Conservation (phyloP, 2,329 filamentous ascomycete genomes). For the Corinectria fuckeliana region DNA sequence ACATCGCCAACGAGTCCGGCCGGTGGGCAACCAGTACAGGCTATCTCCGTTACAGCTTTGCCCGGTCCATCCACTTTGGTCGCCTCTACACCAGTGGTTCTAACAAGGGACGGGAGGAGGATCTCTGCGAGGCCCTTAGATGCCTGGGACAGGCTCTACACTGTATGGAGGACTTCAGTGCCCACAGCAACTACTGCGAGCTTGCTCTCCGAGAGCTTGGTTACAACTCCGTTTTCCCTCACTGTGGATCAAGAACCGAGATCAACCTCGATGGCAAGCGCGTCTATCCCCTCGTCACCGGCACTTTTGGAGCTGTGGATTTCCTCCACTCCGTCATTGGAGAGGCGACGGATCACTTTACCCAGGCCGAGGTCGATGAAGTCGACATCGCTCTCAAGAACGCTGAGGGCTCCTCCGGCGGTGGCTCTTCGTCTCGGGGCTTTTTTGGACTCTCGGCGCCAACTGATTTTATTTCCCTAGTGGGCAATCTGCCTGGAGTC, state of each 20-base stretch:
- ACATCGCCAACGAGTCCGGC: slow-evolving; percentile 90
- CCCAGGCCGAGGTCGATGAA: slow-evolving; percentile 83
- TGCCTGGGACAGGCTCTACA: slow-evolving; percentile 79
- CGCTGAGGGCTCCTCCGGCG: slow-evolving; percentile 59
- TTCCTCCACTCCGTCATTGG: slow-evolving; percentile 81
- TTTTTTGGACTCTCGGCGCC: slow-evolving; percentile 49
- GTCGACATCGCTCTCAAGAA: slow-evolving; percentile 77
- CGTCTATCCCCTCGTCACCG: slow-evolving; percentile 78
- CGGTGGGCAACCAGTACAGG: slow-evolving; percentile 89
- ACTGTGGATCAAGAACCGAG: slow-evolving; percentile 71
- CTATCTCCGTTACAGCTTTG: slow-evolving; percentile 79
- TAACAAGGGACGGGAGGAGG: slow-evolving; percentile 70
- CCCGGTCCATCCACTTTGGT: slow-evolving; percentile 78
- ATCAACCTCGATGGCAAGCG: slow-evolving; percentile 68
- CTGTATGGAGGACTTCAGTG: slow-evolving; percentile 79
- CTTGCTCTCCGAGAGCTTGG: slow-evolving; percentile 78
- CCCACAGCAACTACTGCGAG: slow-evolving; percentile 86
- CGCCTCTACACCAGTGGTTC: slow-evolving; percentile 74
- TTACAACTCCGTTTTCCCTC: slow-evolving; percentile 80
- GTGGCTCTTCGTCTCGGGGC: slow-evolving; percentile 48
- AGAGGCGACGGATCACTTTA: slow-evolving; percentile 83
- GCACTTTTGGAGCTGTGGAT: slow-evolving; percentile 79
- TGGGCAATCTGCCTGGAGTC: slow-evolving; percentile 76
- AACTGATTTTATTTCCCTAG: slow-evolving; percentile 71
- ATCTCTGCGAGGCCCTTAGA: slow-evolving; percentile 80